Conservation (phyloP, 139 green algal species). For the Chlorella sorokiniana region DNA sequence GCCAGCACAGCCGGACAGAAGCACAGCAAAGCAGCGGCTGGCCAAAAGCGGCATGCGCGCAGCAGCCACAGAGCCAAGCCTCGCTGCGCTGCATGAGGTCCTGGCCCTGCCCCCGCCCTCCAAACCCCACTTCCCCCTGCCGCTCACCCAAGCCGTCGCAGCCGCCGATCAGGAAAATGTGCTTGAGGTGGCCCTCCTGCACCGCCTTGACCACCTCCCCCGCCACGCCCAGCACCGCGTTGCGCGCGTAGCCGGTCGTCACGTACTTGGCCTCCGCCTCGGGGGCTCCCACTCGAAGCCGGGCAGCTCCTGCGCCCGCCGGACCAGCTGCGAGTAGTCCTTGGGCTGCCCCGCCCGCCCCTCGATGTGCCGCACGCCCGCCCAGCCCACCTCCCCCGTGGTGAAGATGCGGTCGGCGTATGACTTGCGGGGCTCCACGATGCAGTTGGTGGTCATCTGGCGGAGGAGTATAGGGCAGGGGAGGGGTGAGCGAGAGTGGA, state of each 20-base stretch:
- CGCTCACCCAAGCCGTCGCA: conserved; percentile 21
- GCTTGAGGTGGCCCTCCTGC: conserved; percentile 43
- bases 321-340: conserved; percentile 44
- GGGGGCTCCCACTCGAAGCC: conserved; percentile 8
- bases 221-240: conserved; percentile 46
- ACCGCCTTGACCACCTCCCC: conserved; percentile 45
- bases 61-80: too few relatives aligned
- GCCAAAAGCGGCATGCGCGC: too few relatives aligned
- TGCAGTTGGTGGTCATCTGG: conserved; percentile 80
- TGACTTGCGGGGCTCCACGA: conserved; percentile 61
- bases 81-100: too few relatives aligned
- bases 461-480: not conserved
- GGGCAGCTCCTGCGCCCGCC: conserved; percentile 26
- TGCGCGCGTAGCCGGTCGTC: conserved; percentile 46
- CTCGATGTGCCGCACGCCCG: conserved; percentile 23
- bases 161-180: conserved; percentile 53
- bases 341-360: conserved; percentile 23
- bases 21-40: too few relatives aligned
- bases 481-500: not conserved
- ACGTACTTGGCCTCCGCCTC: conserved; percentile 31
- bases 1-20: too few relatives aligned
- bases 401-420: conserved; percentile 72
- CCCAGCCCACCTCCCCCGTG: conserved; percentile 60
- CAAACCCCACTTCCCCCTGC: not conserved
- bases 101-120: not conserved